Evolutionary conservation across 139 green algal genomes (phyloP), one percentile per base, ranked within the genome.

Genomic region (Tetraselmis chui): DNA sequence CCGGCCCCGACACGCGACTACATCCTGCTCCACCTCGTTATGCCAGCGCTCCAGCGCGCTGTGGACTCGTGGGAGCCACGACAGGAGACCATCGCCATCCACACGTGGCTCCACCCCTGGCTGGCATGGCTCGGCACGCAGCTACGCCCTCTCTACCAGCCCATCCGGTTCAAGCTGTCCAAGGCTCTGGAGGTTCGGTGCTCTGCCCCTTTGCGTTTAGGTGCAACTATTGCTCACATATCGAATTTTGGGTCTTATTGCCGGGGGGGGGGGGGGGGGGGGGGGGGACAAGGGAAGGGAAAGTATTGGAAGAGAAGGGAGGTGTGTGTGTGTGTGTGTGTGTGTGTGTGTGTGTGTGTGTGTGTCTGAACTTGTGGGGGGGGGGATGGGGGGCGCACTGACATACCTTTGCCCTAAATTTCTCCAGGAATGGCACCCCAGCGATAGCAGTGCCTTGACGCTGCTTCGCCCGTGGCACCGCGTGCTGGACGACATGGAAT

Each of bases 31-130:
- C 87, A 87, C 28, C 87, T 97, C 45, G 88, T 99, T 23, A 83
- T 98, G 82, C 96, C 96, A 22, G 90, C 89, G 83, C 86, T 99
- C 75, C 77, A 81, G n/a, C n/a, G 79, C 27, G 92, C 91, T 31
- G 91, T 98, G 28, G 87, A 92, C 30, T 78, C 81, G 1, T 99
- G 96, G 96, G 92, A 99, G 84, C 96, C 96, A 29, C 86, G 89
- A 28, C 74, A 81, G 24, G 96, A 98, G 84, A 89, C 90, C 2
- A 86, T 97, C 80, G 88, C 96, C 27, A 90, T 98, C 76, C 96
- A 99, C 83, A 89, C 89, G 2, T 99, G 96, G 96, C 85, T 99
- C 83, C 96, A 98, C 85, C 96, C 96, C 32, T 99, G 96, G 96
- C 91, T 99, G 82, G 91, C 91, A 1, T 87, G 88, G 76, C 87